Evolutionary conservation across 441 rosid species (phyloP).

Genomic region (Pelargonium citronellum): DNA sequence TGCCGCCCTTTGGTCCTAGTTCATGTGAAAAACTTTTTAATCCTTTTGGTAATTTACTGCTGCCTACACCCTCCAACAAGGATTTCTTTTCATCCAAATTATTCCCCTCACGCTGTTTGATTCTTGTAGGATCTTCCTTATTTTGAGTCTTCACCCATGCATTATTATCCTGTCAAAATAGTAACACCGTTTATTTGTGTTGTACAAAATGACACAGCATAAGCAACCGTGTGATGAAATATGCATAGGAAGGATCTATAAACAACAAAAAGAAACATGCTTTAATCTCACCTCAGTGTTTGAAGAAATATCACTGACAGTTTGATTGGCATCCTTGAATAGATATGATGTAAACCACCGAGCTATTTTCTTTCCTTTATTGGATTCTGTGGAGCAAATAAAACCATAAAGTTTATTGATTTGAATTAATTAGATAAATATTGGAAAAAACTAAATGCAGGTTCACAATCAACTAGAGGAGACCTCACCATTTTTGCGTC

Average conservation of each 20-base stretch:
- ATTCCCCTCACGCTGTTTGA: conserved; percentile 24
- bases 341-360: conserved; percentile 60
- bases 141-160: conserved; percentile 30
- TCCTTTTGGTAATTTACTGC: conserved; percentile 42
- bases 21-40: conserved; percentile 78
- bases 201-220: conserved; percentile 7
- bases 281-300: conserved; percentile 40
- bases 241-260: conserved; percentile 2
- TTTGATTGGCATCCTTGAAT: conserved; percentile 35
- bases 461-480: no score
- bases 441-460: no score
- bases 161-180: conserved; percentile 40
- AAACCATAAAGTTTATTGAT: conserved; percentile 18
- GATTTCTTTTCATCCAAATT: conserved; percentile 24
- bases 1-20: conserved; percentile 64
- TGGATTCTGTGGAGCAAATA: conserved; percentile 27
- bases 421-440: no score
- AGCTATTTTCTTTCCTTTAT: conserved; percentile 49
- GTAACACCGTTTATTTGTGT: conserved; percentile 14
- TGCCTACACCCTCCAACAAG: conserved; percentile 27
- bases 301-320: conserved; percentile 28
- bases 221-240: conserved; percentile 1
- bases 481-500: no score
- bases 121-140: conserved; percentile 31
- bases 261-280: conserved; percentile 10